phyloP scores from a whole-genome alignment of 768 basidiomycete species.

The Mrakia hoshinonis region DNA sequence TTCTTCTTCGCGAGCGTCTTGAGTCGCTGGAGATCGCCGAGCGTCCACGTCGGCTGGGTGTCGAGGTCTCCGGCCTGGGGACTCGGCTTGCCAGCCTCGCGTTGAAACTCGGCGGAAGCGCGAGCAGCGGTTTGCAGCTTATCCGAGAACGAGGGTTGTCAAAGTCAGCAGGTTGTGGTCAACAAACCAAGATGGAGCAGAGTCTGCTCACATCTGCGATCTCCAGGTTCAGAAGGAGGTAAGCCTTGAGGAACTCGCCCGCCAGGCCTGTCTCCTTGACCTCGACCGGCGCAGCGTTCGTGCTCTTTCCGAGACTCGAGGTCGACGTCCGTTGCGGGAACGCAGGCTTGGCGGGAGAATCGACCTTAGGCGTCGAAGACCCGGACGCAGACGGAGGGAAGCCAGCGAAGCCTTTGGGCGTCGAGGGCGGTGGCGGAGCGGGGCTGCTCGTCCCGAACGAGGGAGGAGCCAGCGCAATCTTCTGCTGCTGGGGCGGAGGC shows the following conservation, averaged over 20 bases:
- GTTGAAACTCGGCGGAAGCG: slow-evolving; percentile 13
- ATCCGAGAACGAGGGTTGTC: neutral
- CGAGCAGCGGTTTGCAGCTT: slow-evolving; percentile 22
- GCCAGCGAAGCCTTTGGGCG: slow-evolving; percentile 20
- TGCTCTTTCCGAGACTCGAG: neutral
- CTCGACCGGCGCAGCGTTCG: neutral
- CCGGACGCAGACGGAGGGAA: neutral
- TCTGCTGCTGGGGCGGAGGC: neutral
- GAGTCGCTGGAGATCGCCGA: slow-evolving; percentile 18
- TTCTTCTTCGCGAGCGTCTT: slow-evolving; percentile 6
- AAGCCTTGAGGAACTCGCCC: slow-evolving; percentile 34
- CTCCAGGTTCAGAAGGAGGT: slow-evolving; percentile 29
- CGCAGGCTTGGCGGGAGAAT: slow-evolving; percentile 5
- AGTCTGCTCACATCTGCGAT: slow-evolving; percentile 27
- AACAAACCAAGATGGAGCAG: neutral
- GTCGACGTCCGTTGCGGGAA: slow-evolving; percentile 17
- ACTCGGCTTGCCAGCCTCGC: slow-evolving; percentile 14
- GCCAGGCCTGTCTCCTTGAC: slow-evolving; percentile 34
- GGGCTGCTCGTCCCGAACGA: neutral
- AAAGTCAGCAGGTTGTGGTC: neutral
- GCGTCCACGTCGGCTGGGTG: slow-evolving; percentile 3
- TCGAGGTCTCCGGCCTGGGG: slow-evolving; percentile 12
- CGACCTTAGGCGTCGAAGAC: slow-evolving; percentile 10
- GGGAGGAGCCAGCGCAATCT: neutral
- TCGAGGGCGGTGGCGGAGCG: neutral